A percentile compares a stretch with the other conserved stretches of the same genome.
phyloP scores from a whole-genome alignment of 352 stramenopile genomes.

The Pythium periplocum region DNA sequence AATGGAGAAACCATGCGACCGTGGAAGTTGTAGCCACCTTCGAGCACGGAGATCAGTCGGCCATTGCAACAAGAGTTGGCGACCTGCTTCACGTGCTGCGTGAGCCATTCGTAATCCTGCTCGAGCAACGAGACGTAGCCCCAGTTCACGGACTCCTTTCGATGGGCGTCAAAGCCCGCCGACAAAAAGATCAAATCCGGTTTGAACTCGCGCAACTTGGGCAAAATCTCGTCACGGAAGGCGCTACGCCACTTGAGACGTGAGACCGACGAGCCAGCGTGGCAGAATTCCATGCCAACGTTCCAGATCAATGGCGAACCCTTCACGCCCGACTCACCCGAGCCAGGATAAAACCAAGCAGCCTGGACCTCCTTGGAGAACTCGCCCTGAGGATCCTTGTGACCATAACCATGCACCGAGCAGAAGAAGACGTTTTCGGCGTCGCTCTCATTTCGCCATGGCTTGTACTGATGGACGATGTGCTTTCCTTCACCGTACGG shows the following conservation, averaged over 20 bases:
- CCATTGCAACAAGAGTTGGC: slow-evolving; percentile 68
- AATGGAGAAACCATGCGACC: slow-evolving; percentile 78
- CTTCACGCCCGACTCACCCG: slow-evolving; percentile 37
- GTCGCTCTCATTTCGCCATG: slow-evolving; percentile 95
- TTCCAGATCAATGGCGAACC: slow-evolving; percentile 52
- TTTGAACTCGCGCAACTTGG: slow-evolving; percentile 47
- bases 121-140: slow-evolving; percentile 70
- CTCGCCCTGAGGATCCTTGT: slow-evolving; percentile 62
- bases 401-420: slow-evolving; percentile 78
- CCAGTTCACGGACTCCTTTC: slow-evolving; percentile 77
- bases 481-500: slow-evolving; percentile 88
- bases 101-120: slow-evolving; percentile 85
- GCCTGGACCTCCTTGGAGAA: slow-evolving; percentile 25
- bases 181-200: slow-evolving; percentile 83
- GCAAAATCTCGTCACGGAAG: slow-evolving; percentile 62
- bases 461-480: slow-evolving; percentile 88
- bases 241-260: slow-evolving; percentile 72
- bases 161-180: slow-evolving; percentile 76
- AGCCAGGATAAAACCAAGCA: slow-evolving; percentile 83
- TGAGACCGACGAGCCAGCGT: slow-evolving; percentile 44
- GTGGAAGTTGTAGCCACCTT: slow-evolving; percentile 87
- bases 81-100: slow-evolving; percentile 65
- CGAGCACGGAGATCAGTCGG: slow-evolving; percentile 76
- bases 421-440: slow-evolving; percentile 95
- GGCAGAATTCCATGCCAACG: slow-evolving; percentile 51